phyloP scores from a whole-genome alignment of 352 stramenopile genomes.

The Aphanomyces invadans region DNA sequence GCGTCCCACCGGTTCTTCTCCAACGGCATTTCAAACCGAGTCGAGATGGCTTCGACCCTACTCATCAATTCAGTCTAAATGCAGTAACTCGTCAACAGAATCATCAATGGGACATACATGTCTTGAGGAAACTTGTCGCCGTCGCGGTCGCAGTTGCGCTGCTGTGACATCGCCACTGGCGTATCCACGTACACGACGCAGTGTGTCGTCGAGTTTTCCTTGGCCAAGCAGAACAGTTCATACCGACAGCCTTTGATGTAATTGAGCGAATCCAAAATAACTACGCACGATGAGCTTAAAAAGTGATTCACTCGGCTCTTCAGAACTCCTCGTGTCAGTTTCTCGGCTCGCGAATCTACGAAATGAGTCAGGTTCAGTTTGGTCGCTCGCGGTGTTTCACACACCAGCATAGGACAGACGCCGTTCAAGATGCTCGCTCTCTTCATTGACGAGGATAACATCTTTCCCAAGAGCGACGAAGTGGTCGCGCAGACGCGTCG shows the following conservation, averaged over 20 bases:
- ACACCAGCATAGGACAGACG: constrained; percentile 51
- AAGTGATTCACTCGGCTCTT: constrained; percentile 53
- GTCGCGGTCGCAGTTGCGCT: constrained; percentile 40
- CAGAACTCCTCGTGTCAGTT: constrained; percentile 58
- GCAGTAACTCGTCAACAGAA: background rate
- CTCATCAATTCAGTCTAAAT: constrained; percentile 14
- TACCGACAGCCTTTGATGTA: constrained; percentile 95
- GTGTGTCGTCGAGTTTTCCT: constrained; percentile 84
- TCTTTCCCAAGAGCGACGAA: constrained; percentile 37
- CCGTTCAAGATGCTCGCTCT: constrained; percentile 52
- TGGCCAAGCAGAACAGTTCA: constrained; percentile 92
- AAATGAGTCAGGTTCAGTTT: background rate
- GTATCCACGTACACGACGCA: constrained; percentile 83
- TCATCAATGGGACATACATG: constrained; percentile 31
- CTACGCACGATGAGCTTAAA: constrained; percentile 59
- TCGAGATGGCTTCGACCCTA: constrained; percentile 78
- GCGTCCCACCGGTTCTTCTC: constrained; percentile 93
- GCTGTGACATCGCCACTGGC: constrained; percentile 43
- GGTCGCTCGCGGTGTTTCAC: background rate
- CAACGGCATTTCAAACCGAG: constrained; percentile 85
- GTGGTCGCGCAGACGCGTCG: constrained; percentile 41
- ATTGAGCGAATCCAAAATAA: constrained; percentile 91
- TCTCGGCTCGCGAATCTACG: constrained; percentile 53
- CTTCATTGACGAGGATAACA: constrained; percentile 51
- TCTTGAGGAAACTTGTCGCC: constrained; percentile 37